These are phyloP conservation scores for Parietichytrium sp. DNA, from an alignment of 108 stramenopile genomes.

Conservation along the genomic window DNA sequence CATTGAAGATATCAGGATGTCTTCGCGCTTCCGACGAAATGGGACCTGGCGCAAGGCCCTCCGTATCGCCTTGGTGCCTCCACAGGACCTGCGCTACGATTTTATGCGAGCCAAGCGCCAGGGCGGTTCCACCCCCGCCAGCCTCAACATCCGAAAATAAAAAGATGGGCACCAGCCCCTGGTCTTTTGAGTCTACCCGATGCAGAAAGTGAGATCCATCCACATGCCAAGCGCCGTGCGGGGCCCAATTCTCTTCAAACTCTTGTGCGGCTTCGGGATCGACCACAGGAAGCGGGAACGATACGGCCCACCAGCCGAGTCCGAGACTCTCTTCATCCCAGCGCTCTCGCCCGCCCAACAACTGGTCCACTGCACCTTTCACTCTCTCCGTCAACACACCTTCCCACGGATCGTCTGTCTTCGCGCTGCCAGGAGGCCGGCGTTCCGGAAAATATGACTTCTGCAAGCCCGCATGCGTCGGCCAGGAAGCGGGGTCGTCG, in stretches of 20 bases:
- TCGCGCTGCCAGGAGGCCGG: not conserved
- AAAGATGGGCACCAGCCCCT: constrained; percentile 5
- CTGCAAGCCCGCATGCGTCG: not conserved
- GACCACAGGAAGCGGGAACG: not conserved
- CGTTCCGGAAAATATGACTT: not conserved
- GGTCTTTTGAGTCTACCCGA: not conserved
- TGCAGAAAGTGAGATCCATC: constrained; percentile 19
- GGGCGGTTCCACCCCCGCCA: not conserved
- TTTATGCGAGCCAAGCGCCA: not conserved
- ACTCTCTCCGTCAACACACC: not conserved
- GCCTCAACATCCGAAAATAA: not conserved
- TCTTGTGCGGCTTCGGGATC: too few species aligned
- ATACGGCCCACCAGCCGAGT: constrained; percentile 20
- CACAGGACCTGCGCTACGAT: not conserved
- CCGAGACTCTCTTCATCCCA: not conserved
- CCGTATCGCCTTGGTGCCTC: not conserved
- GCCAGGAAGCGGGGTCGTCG: not conserved
- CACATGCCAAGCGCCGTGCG: constrained; percentile 12
- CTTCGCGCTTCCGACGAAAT: too few species aligned
- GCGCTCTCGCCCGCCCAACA: not conserved
- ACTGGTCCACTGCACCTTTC: not conserved
- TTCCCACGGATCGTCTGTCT: not conserved
- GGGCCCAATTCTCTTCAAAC: not conserved
- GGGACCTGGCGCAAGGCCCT: not conserved
- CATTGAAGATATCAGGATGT: too few species aligned